Percentiles rank a stretch among this genome's conserved stretches.
Evolutionary conservation across 1,284 basidiomycete genomes (phyloP).

Genomic region (Ganoderma sinense): DNA sequence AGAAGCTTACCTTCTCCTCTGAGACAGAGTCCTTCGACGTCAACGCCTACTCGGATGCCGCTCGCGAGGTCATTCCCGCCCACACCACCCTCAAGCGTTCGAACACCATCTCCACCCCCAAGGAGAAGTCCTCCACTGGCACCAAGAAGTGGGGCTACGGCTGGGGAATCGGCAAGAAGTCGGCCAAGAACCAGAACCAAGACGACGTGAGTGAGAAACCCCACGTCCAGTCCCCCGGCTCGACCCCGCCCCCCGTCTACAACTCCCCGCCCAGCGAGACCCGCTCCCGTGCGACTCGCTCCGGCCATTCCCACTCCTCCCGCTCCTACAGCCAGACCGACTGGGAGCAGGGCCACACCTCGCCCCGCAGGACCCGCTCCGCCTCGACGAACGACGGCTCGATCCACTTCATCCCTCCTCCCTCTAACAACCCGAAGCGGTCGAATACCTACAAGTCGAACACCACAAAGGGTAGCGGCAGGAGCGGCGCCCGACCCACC

Average conservation of each 20-base stretch:
- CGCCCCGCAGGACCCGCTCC: conserved; percentile 22
- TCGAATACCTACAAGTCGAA: conserved; percentile 40
- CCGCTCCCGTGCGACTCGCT: conserved; percentile 40
- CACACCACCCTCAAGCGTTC: conserved; percentile 32
- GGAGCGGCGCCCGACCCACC: conserved; percentile 46
- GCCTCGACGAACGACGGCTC: conserved; percentile 20
- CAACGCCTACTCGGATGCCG: conserved; percentile 35
- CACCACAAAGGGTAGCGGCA: conserved; percentile 30
- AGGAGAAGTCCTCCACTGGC: conserved; percentile 26
- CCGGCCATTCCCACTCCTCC: conserved; percentile 40
- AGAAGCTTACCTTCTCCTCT: conserved; percentile 47
- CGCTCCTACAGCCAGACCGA: conserved; percentile 23
- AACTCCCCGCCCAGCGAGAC: conserved; percentile 35
- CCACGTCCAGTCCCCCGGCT: conserved; percentile 26
- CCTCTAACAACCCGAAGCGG: conserved; percentile 27
- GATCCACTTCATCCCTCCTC: conserved; percentile 28
- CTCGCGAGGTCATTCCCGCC: conserved; percentile 37
- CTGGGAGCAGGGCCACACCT: background rate
- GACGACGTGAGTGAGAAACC: conserved; percentile 47
- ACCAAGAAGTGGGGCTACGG: conserved; percentile 65
- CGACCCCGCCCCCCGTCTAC: conserved; percentile 47
- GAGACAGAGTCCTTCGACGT: conserved; percentile 45
- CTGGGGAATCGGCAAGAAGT: conserved; percentile 69
- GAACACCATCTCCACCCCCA: conserved; percentile 34
- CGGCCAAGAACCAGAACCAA: conserved; percentile 53